Conservation (phyloP, 768 basidiomycete species). For the Gymnopilus junonius region DNA sequence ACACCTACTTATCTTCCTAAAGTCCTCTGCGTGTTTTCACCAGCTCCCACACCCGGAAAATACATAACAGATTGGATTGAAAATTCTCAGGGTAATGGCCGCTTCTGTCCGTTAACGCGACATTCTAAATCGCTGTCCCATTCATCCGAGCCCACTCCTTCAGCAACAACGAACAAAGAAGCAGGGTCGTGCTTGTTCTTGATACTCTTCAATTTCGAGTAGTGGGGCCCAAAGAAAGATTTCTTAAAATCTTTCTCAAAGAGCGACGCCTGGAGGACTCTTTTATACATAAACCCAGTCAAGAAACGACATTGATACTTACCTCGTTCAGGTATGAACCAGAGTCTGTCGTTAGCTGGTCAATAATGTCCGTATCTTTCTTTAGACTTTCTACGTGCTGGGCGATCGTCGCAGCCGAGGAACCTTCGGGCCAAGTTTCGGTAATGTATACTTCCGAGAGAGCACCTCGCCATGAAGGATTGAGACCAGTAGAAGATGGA, state of each 20-base stretch:
- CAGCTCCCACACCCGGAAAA: too few species aligned
- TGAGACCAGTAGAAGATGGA: conserved; percentile 43
- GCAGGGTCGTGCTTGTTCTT: conserved; percentile 50
- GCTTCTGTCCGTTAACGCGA: conserved; percentile 1
- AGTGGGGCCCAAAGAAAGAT: conserved; percentile 54
- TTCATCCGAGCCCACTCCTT: conserved; percentile 54
- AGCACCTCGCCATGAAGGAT: conserved; percentile 53
- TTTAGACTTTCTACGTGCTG: conserved; percentile 21
- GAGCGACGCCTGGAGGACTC: conserved; percentile 41
- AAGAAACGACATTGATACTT: conserved; percentile 5
- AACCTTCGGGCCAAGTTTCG: conserved; percentile 34
- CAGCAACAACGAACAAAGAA: conserved; percentile 46
- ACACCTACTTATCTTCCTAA: too few species aligned
- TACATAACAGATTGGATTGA: too few species aligned
- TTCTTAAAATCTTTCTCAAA: conserved; percentile 44
- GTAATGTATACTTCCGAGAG: conserved; percentile 31
- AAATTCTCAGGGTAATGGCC: too few species aligned
- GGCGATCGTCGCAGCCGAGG: conserved; percentile 23
- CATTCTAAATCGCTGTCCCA: conserved; percentile 43
- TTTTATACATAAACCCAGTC: not conserved
- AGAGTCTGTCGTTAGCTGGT: conserved; percentile 33
- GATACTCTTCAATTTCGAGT: conserved; percentile 41
- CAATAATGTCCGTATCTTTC: conserved; percentile 25
- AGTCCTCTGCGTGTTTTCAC: too few species aligned
- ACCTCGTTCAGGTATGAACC: conserved; percentile 58